phyloP scores from a whole-genome alignment of 371 early-diverging fungal species.

The Coemansia sp. region DNA sequence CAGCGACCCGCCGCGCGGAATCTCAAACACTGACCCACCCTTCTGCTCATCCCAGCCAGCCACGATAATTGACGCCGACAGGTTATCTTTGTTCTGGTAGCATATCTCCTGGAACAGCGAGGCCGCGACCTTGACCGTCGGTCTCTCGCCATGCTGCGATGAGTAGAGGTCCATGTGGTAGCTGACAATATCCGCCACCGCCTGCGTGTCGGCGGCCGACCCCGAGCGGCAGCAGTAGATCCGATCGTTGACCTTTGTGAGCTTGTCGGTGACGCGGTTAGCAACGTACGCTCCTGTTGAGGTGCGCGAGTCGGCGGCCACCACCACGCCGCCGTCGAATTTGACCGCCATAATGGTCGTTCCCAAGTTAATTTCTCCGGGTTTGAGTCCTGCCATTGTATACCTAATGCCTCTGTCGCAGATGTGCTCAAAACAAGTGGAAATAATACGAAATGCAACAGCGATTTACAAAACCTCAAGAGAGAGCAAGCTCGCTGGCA shows the following conservation, averaged over 20 bases:
- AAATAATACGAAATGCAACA: slow-evolving; percentile 1
- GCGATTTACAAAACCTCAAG: not conserved
- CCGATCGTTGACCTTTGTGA: slow-evolving; percentile 94
- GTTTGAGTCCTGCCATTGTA: slow-evolving; percentile 64
- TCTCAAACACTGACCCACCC: slow-evolving; percentile 91
- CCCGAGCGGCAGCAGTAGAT: slow-evolving; percentile 99
- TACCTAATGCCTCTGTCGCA: not conserved
- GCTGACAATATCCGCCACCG: slow-evolving; percentile 93
- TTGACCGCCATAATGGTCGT: slow-evolving; percentile 99
- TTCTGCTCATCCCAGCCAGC: slow-evolving; percentile 97
- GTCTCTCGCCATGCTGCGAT: slow-evolving; percentile 81
- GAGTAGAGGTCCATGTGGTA: slow-evolving; percentile 92
- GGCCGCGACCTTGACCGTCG: slow-evolving; percentile 91
- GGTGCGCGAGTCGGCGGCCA: slow-evolving; percentile 99
- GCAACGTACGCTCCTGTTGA: slow-evolving; percentile 98
- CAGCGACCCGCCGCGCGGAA: slow-evolving; percentile 95
- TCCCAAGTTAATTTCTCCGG: slow-evolving; percentile 94
- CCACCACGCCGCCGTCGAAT: slow-evolving; percentile 94
- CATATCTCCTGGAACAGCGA: slow-evolving; percentile 91
- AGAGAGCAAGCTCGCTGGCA: not conserved
- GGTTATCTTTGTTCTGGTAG: slow-evolving; percentile 90
- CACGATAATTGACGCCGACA: slow-evolving; percentile 98
- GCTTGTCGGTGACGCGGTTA: slow-evolving; percentile 98
- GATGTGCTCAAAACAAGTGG: not conserved
- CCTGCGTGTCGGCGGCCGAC: slow-evolving; percentile 99